Percentiles rank a stretch among this genome's conserved stretches.
Evolutionary conservation across 805 yeast species (phyloP).

Genomic region (Babjeviella inositovora): DNA sequence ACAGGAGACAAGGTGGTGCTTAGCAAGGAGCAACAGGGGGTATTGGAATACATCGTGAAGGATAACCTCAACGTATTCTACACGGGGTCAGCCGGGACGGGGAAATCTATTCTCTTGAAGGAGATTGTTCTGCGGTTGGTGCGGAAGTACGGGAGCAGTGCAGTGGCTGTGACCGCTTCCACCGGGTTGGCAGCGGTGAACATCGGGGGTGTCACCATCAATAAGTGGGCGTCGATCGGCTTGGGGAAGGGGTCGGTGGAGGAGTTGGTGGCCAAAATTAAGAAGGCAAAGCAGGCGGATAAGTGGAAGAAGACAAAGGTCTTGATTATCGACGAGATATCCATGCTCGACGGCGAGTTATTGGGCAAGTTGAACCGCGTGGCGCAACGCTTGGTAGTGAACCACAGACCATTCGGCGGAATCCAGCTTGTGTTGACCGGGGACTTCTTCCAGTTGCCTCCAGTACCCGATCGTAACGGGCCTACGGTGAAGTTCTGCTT

Average conservation of each 20-base stretch:
- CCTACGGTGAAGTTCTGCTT: slow-evolving; percentile 36
- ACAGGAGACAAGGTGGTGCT: no score
- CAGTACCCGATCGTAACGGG: slow-evolving; percentile 26
- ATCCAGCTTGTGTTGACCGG: slow-evolving; percentile 67
- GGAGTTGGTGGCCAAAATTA: slow-evolving; percentile 31
- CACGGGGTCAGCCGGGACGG: slow-evolving; percentile 98
- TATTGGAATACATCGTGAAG: slow-evolving; percentile 49
- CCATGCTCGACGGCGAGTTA: slow-evolving; percentile 63
- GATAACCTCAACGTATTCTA: slow-evolving; percentile 63
- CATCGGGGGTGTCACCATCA: slow-evolving; percentile 66
- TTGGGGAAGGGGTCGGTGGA: slow-evolving; percentile 39
- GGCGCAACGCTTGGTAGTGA: slow-evolving; percentile 32
- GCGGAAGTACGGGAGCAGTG: slow-evolving; percentile 22
- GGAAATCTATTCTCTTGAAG: slow-evolving; percentile 77
- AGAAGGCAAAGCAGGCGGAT: slow-evolving; percentile 27
- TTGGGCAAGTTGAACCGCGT: slow-evolving; percentile 48
- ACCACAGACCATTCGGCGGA: slow-evolving; percentile 56
- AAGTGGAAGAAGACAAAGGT: slow-evolving; percentile 43
- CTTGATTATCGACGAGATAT: slow-evolving; percentile 60
- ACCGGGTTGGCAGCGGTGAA: slow-evolving; percentile 78
- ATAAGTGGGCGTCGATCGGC: slow-evolving; percentile 69
- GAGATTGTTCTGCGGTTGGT: slow-evolving; percentile 39
- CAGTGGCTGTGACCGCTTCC: slow-evolving; percentile 69
- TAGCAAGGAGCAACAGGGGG: slow-evolving; percentile 50
- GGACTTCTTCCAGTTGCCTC: slow-evolving; percentile 74